Base-by-base conservation (phyloP, 176 grass and related monocot genomes). In the Typha latifolia region DNA sequence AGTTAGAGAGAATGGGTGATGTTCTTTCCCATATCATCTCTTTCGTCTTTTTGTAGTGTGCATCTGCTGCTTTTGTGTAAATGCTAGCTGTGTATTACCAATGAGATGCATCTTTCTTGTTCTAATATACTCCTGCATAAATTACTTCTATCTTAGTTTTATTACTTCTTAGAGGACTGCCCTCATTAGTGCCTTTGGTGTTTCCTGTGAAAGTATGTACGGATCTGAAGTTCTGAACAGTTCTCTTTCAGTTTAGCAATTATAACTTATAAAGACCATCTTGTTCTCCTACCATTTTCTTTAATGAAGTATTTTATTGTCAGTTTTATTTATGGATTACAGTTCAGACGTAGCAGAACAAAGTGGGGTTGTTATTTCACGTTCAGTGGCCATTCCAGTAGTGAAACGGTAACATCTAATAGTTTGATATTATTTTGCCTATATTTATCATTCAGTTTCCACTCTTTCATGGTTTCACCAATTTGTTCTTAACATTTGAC, bases 1-100 rank as follows among this genome's bases (percentile, higher is more conserved):
- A 49, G 86, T 99, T 27, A 79, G 89, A 79, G 94, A 99, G 14
- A 93, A 99, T 77, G 94, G 88, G 89, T 96, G 61, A 82, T 66
- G 75, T 63, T 48, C 50, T 81, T 16, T 26, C 10, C 55, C 47
- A 56, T 69, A 62, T 72, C 62, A 21, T 34, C 59, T 29, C 62
- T 63, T 43, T 43, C 7, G 1, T 43, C 37, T 43, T 43, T 43
- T 9, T 43, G 8, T 43, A 43, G 7, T 43, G 37, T 43, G 7
- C 37, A 6, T 10, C 9, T 67, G 16, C n/a, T 66, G 24, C 12
- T 66, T 66, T 2, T 66, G 12, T 59, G 53, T 14, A 59, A 19
- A 59, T 59, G 8, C 53, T 59, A 21, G 53, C 20, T 59, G 16
- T 59, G 53, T 43, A 43, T 43, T 43, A 43, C 7, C 37, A 10